Evolutionary conservation across 306 rosid genomes (phyloP), one percentile per base, ranked within the genome.

Genomic region (Gastrolobium villosum): DNA sequence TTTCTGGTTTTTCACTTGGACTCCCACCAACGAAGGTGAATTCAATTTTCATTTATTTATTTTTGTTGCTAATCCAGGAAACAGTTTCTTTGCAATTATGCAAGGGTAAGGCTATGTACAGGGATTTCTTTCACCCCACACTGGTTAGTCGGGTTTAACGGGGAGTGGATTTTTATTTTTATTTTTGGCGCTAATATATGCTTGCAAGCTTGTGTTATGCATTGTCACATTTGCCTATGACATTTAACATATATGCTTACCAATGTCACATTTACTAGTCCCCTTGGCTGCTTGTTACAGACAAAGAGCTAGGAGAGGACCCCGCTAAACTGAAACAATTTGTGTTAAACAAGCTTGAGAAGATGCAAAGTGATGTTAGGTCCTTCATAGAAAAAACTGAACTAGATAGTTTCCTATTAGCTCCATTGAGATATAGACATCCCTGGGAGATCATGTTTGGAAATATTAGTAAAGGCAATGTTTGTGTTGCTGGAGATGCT

Each of bases 401-500:
- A 43, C 1, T 77, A 26, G 80, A 82, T 34, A 70, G 71, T 55
- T 32, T 90, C 20, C 5, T 66, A 2, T 7, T 80, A 65, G 77
- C 78, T n/a, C 86, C 87, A 45, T 35, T 92, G 70, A 76, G 63
- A 67, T 87, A 77, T 3, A 86, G 92, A 35, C 71, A 7, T 28
- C 90, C 88, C 0, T 87, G 88, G 92, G 97, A 92, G 55, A 77
- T 88, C 0, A 3, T 92, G 3, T 77, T 78, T 60, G 91, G 89
- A 41, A 87, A 79, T 6, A 89, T 90, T 10, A 86, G 79, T 57
- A 86, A 89, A 83, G 86, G 89, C 79, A 87, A 85, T 9, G 91
- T 84, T 3, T 90, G 93, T 76, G 87, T 92, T 15, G 92, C 82
- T 0, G 92, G 94, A 26, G 97, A 88, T 11, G 90, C 90, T 0